These are phyloP conservation scores for Citrus trifoliata DNA, from an alignment of 345 rosid species.

Conservation along the genomic window DNA sequence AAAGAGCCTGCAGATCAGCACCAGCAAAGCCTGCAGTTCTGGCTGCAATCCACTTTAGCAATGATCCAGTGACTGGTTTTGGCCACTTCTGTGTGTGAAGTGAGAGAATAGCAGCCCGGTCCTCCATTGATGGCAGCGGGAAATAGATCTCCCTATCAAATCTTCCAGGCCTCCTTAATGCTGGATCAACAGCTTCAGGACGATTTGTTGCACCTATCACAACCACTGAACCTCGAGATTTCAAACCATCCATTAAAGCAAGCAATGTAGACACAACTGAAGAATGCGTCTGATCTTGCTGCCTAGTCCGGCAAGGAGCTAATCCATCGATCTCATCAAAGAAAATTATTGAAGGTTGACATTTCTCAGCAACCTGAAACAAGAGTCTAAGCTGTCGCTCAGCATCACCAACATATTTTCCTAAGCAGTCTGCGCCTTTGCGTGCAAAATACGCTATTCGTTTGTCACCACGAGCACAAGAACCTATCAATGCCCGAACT, in stretches of 20 bases:
- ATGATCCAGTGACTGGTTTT: conserved; percentile 74
- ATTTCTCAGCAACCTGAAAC: conserved; percentile 98
- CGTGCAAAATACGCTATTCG: conserved; percentile 97
- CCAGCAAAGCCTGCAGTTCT: conserved; percentile 95
- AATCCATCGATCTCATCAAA: conserved; percentile 98
- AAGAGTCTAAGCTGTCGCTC: conserved; percentile 97
- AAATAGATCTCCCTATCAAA: conserved; percentile 95
- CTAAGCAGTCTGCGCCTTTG: conserved; percentile 98
- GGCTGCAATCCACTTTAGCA: conserved; percentile 82
- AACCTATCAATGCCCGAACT: conserved; percentile 91
- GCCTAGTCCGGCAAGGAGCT: conserved; percentile 88
- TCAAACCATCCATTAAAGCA: conserved; percentile 89
- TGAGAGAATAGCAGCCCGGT: conserved; percentile 84
- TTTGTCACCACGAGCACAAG: conserved; percentile 88
- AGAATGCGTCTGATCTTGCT: conserved; percentile 97
- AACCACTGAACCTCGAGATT: conserved; percentile 96
- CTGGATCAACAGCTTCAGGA: conserved; percentile 98
- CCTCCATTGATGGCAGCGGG: conserved; percentile 83
- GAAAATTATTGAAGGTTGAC: conserved; percentile 96
- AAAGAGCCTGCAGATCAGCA: conserved; percentile 97
- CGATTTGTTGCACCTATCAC: conserved; percentile 99
- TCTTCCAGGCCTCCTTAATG: conserved; percentile 97
- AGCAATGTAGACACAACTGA: conserved; percentile 98
- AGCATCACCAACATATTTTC: conserved; percentile 99
- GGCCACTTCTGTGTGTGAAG: conserved; percentile 96